phyloP scores from a whole-genome alignment of 2,329 filamentous ascomycete genomes.

The Botrytis fragariae region DNA sequence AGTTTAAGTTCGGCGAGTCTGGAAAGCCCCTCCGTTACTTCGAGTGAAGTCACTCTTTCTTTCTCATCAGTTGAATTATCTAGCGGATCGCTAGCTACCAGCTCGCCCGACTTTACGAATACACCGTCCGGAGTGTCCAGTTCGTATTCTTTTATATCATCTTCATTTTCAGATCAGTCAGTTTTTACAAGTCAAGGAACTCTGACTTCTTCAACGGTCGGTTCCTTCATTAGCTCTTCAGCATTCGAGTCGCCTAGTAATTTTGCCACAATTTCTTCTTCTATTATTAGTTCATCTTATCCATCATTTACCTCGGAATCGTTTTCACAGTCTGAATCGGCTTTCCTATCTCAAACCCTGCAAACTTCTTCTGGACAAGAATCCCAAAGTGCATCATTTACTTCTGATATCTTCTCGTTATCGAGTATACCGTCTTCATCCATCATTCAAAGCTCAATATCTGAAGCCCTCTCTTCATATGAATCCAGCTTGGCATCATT shows the following conservation, averaged over 20 bases:
- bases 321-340: neutral
- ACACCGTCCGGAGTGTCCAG: neutral
- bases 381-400: neutral
- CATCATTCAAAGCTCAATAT: neutral
- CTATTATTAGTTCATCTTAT: neutral
- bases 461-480: neutral
- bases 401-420: neutral
- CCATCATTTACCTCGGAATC: neutral
- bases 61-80: conserved; percentile 11
- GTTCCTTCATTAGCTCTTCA: neutral
- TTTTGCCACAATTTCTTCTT: neutral
- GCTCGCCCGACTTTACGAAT: conserved; percentile 16
- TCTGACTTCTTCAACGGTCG: neutral
- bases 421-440: neutral
- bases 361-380: neutral
- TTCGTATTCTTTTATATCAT: conserved; percentile 11
- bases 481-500: conserved; percentile 6
- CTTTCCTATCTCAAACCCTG: neutral
- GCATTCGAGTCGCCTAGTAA: neutral
- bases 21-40: conserved; percentile 9
- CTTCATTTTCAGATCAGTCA: neutral
- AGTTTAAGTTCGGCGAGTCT: conserved; percentile 17
- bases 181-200: neutral
- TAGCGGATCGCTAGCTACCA: conserved; percentile 13
- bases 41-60: neutral